These are phyloP conservation scores for Candida taoyuanica DNA, from an alignment of 805 yeast genomes.

Conservation along the genomic window DNA sequence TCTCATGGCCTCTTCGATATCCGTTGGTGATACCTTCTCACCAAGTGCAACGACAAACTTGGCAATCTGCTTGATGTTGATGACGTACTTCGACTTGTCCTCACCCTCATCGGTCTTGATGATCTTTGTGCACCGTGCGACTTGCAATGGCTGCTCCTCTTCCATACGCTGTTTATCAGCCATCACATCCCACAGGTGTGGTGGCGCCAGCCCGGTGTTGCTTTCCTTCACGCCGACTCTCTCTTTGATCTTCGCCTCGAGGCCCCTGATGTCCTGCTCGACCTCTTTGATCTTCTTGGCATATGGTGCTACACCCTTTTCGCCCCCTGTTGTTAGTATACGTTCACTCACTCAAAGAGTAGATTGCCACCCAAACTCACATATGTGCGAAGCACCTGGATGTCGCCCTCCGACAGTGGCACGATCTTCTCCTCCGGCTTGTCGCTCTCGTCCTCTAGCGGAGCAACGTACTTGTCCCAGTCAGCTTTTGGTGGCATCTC, in stretches of 20 bases:
- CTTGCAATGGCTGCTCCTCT: constrained; percentile 95
- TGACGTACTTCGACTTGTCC: constrained; percentile 88
- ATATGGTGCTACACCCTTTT: constrained; percentile 92
- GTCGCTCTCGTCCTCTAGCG: constrained; percentile 55
- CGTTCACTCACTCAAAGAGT: neutral
- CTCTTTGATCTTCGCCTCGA: constrained; percentile 87
- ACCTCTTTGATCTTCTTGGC: constrained; percentile 73
- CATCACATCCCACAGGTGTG: constrained; percentile 94
- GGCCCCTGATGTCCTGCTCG: constrained; percentile 79
- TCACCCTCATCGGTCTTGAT: constrained; percentile 63
- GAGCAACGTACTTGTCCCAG: constrained; percentile 96
- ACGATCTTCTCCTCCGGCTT: constrained; percentile 65
- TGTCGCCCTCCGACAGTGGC: constrained; percentile 94
- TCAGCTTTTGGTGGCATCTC: constrained; percentile 94
- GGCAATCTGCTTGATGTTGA: constrained; percentile 96
- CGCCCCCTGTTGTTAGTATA: constrained; percentile 1
- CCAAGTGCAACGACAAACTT: constrained; percentile 96
- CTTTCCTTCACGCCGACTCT: constrained; percentile 92
- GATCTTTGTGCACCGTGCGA: constrained; percentile 97
- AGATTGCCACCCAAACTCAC: constrained; percentile 26
- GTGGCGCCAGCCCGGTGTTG: constrained; percentile 97
- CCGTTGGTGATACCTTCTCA: constrained; percentile 96
- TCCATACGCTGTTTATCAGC: constrained; percentile 93
- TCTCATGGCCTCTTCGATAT: constrained; percentile 99
- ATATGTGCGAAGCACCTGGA: constrained; percentile 93